Evolutionary conservation across 2,329 filamentous ascomycete species (phyloP), one percentile per base, ranked within the genome.

Genomic region (Magnaporthiopsis rhizophila): DNA sequence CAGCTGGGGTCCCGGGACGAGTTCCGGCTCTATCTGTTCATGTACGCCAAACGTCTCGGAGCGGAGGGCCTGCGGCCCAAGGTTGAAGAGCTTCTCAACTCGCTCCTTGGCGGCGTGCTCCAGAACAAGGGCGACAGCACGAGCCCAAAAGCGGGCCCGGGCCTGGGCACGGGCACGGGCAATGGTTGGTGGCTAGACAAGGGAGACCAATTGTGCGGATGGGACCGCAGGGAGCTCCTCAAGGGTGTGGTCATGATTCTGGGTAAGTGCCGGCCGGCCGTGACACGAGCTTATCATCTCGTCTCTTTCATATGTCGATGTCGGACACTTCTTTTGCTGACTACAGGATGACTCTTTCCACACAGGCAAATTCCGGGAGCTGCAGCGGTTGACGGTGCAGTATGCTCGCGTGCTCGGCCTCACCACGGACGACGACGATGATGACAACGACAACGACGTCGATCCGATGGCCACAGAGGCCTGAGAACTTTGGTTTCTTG

Each of bases 41-140:
- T 98, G 92, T 99, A 99, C 72, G 94, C 93, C 3, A 98, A 97
- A 78, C 88, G 95, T 0, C 85, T 99, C 7, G 95, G 95, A 1
- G 92, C 92, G 0, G 96, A 99, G 75, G 92, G 92, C 0, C 79
- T 94, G 62, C 87, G 89, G 69, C 83, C 86, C 65, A 99, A 99
- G 78, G 92, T 97, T 2, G 94, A 98, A 74, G 96, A 99, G 78
- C 80, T 99, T 12, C 80, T 98, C 34, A 89, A 91, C 69, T 89
- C 86, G 59, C 79, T 99, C 58, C 81, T 96, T 61, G 92, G 93
- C 9, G 89, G 90, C 62, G 85, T 83, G 69, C 81, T 82, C 72
- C 82, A 82, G 66, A 87, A 90, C 2, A 84, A 84, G 30, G 77
- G 75, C 0, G 74, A 78, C 68, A 75, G 77, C 65, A 76, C 81